A percentile compares a stretch with the other conserved stretches of the same genome.
Conservation (phyloP, 2,329 filamentous ascomycete genomes). For the Fusarium pseudoanthophilum region DNA sequence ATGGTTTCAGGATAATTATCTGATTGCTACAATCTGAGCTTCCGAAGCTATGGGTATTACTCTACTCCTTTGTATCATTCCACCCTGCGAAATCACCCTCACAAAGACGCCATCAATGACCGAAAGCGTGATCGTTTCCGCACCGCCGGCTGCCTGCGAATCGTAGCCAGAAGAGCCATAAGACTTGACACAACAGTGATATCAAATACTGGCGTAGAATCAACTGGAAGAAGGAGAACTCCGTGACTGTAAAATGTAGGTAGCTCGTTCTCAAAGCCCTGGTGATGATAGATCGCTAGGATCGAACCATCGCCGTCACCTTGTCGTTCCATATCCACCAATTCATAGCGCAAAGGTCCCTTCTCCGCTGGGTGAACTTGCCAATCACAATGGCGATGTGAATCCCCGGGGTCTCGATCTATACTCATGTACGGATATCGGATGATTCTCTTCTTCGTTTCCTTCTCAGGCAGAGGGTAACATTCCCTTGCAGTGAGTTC, state of each 20-base stretch:
- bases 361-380: neutral
- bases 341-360: constrained; percentile 6
- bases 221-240: neutral
- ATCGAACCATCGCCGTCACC: neutral
- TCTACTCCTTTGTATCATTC: too few species aligned
- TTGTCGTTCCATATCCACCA: neutral
- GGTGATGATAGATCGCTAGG: constrained; percentile 10
- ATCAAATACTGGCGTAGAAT: neutral
- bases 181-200: neutral
- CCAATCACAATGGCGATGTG: neutral
- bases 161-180: neutral
- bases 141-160: neutral
- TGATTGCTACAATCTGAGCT: neutral
- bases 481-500: neutral
- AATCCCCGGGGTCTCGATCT: fast-evolving
- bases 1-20: fast-evolving
- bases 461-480: neutral
- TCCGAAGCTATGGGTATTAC: fast-evolving
- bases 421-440: neutral
- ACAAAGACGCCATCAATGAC: neutral
- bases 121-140: neutral
- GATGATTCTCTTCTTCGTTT: neutral
- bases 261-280: constrained; percentile 7
- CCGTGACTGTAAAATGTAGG: neutral
- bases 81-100: neutral